Evolutionary conservation across 768 basidiomycete genomes (phyloP), one percentile per base, ranked within the genome.

Genomic region (Lactarius quietus): DNA sequence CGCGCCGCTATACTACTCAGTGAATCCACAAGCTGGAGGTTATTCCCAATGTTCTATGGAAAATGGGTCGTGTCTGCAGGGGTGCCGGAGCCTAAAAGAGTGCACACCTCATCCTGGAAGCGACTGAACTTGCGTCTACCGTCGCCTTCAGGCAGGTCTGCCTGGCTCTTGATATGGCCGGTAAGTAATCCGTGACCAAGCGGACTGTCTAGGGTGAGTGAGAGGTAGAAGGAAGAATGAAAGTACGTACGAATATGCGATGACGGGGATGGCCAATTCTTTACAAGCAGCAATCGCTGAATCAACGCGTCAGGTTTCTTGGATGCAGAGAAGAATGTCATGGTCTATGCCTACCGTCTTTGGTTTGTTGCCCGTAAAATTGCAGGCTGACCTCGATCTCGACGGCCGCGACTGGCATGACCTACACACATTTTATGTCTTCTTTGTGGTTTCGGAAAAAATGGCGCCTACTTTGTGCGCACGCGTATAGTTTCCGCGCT

Each of bases 311-410:
- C 5, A 29, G 17, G 28, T 12, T 53, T 23, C 38, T 1, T 9
- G 0, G 1, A 10, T 17, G 63, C 41, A 23, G 14, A 64, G 43
- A 28, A 15, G 41, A 48, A 15, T 39, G 29, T n/a, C n/a, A n/a
- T n/a, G n/a, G n/a, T n/a, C n/a, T 41, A 20, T 31, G 39, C 70
- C 12, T 56, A 79, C 80, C 79, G 26, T 79, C 76, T 69, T 78
- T 79, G n/a, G 83, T 79, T 62, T 83, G 78, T 26, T 78, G 75
- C 65, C 84, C 85, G 61, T 84, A 85, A 1, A 81, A 77, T 79
- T 84, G 87, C 4, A 84, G 80, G 69, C 84, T 87, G 54, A 87
- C 76, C 73, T 90, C 89, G 57, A 89, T 86, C 73, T 90, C 87
- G 18, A 86, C 84, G n/a, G 83, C 78, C 14, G 82, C 78, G 64